Evolutionary conservation across 805 yeast genomes (phyloP), one percentile per base, ranked within the genome.

Genomic region (Candida ficus): DNA sequence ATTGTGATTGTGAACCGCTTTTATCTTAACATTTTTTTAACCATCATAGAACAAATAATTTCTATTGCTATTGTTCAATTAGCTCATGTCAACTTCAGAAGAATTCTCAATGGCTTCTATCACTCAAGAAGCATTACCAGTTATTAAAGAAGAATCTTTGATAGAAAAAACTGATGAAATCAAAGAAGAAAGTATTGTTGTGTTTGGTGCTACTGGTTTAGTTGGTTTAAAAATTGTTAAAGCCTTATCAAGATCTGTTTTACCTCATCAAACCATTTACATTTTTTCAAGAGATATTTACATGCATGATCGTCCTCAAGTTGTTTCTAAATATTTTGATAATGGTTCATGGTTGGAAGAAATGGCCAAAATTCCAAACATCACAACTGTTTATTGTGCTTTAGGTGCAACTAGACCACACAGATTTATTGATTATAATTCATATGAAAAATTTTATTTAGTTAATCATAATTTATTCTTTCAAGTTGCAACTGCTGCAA

Each of bases 171-270:
- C 14, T 7, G 16, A 19, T 19, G 30, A 11, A 13, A 7, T 10
- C 2, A 11, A 20, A 12, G 17, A 29, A 10, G 48, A 45, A 27
- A 37, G 38, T 19, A 39, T 45, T 25, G 41, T 42, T 10, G 41
- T 47, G 10, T 40, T 47, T 35, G 50, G 50, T 19, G 48, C 46
- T 13, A 45, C 50, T 17, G 50, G 50, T 27, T 33, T 47, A 17
- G 38, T 33, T 9, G 50, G 50, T 14, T 37, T 43, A 10, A 44
- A 42, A 23, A 44, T 47, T 12, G 39, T 42, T 7, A 47, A 45
- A 28, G 38, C 40, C 1, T 30, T 47, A 12, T 36, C 44, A 11
- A 42, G 48, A 40, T 13, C 38, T 3, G 35, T 38, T 7, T 13
- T 16, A 4, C 33, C 42, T 4, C 12, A 42, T 20, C 41, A 42